Evolutionary conservation across 2,329 filamentous ascomycete species (phyloP), one percentile per base, ranked within the genome.

Genomic region (Leptographium wingfieldii): DNA sequence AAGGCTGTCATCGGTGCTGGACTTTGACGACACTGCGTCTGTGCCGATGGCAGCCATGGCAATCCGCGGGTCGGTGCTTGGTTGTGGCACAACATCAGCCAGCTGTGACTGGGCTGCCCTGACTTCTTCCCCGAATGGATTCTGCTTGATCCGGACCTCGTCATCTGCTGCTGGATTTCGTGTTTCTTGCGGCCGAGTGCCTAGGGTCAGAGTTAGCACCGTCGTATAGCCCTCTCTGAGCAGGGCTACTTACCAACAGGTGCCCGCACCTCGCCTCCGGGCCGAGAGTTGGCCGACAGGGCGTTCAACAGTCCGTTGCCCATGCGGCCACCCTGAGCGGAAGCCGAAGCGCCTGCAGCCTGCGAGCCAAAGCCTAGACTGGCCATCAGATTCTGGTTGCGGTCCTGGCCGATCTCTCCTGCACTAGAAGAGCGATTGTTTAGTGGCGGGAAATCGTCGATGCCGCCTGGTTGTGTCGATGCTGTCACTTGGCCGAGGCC

Each of bases 281-380:
- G 70, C 59, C 81, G 75, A 60, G 72, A 78, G 63, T 79, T 85
- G 5, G 81, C 81, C 52, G 82, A 83, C n/a, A 86, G 71, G 3
- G 82, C 83, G 67, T 83, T 86, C 54, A 86, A 71, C 48, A 86
- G 73, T 10, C 83, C 83, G 66, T 86, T 86, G 14, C 79, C 82
- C 25, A 70, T 69, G 59, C 81, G 74, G 60, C 59, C 59, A 19
- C 10, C 74, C 58, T 74, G 67, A 25, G 73, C 63, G 0, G 49
- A 25, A 49, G 69, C 67, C 14, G n/a, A 16, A 16, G 53, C 31
- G 11, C 27, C 56, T 12, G 55, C 72, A 29, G 71, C 72, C 64
- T 79, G 79, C 27, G 76, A 71, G 49, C 76, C 77, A 62, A 85
- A 84, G 7, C 77, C 78, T 57, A 83, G 66, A 54, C 76, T 78